Evolutionary conservation across 192 early-diverging fungal genomes (phyloP).

Genomic region (Gigaspora rosea): DNA sequence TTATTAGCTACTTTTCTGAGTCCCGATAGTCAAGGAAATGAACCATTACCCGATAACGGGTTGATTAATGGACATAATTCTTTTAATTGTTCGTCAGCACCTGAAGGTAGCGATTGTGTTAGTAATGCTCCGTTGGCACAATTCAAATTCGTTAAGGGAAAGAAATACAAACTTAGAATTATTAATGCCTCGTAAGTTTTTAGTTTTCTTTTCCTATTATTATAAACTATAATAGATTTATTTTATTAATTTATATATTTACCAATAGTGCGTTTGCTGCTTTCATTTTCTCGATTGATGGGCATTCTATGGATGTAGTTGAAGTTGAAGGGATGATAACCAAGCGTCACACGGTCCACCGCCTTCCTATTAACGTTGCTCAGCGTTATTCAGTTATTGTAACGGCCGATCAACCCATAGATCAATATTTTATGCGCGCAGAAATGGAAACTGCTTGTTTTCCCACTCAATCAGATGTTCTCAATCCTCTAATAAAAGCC

Average conservation of each 20-base stretch:
- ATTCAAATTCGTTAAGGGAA: constrained; percentile 69
- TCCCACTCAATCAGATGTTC: constrained; percentile 14
- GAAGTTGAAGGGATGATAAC: constrained; percentile 44
- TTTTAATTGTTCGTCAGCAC: not conserved
- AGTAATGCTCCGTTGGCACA: constrained; percentile 25
- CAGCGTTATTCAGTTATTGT: constrained; percentile 52
- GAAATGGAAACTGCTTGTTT: constrained; percentile 39
- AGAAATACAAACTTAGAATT: constrained; percentile 82
- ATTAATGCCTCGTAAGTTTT: constrained; percentile 57
- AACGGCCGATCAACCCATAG: constrained; percentile 38
- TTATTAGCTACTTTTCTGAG: not conserved
- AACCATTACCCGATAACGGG: constrained; percentile 65
- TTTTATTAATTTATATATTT: too few relatives aligned
- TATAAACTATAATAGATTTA: too few relatives aligned
- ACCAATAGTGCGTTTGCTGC: constrained; percentile 32
- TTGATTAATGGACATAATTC: constrained; percentile 63
- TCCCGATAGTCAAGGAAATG: not conserved
- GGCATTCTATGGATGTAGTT: constrained; percentile 37
- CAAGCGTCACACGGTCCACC: constrained; percentile 32
- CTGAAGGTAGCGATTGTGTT: not conserved
- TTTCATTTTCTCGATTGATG: constrained; percentile 45
- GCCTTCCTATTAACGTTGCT: constrained; percentile 40
- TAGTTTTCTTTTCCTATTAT: too few relatives aligned
- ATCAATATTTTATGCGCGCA: constrained; percentile 42
- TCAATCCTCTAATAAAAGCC: constrained; percentile 37